Base-by-base conservation (phyloP, 2,329 filamentous ascomycete genomes). In the Dactylella cylindrospora region DNA sequence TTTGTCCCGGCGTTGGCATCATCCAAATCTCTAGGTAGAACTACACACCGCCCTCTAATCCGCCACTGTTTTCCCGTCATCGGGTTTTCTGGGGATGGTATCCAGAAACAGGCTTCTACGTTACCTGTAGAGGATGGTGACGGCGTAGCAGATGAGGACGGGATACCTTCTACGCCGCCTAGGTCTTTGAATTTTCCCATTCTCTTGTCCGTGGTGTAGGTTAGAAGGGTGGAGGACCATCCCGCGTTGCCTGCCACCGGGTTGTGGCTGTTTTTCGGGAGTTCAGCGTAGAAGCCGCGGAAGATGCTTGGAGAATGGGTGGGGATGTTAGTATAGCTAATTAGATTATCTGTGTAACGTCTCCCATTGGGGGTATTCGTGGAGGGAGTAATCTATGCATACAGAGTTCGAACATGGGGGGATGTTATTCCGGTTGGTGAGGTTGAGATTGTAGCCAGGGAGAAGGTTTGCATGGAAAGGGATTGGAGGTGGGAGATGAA, bases 71-170 rank as follows among this genome's bases (percentile, higher is more conserved):
- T 62, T 1, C 59, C 59, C 12, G 82, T 86, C 72, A 78, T 80
- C 2, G 78, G 76, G 39, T 84, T 80, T 66, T 81, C 79, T 7
- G 17, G 12, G 12, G 32, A 38, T 3, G 59, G 59, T 6, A 84
- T 76, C 90, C 90, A 96, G 71, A 87, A 93, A 8, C 89, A 81
- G 4, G 84, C 88, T 74, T 96, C 90, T 12, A 91, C 82, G 10
- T 25, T 53, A 6, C n/a, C 23, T n/a, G 40, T 33, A 2, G 46
- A 38, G 10, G 43, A 28, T n/a, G n/a, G n/a, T n/a, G n/a, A n/a
- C 28, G 28, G 28, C 28, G 28, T 13, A 31, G 28, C 28, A 23
- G 46, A 52, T 9, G 52, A 50, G 15, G 38, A 15, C 1, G 79
- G 77, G 0, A 83, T 82, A 31, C 88, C 83, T n/a, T 62, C 59